Base-by-base conservation (phyloP, 176 grass and related monocot genomes). In the Dactylis glomerata region DNA sequence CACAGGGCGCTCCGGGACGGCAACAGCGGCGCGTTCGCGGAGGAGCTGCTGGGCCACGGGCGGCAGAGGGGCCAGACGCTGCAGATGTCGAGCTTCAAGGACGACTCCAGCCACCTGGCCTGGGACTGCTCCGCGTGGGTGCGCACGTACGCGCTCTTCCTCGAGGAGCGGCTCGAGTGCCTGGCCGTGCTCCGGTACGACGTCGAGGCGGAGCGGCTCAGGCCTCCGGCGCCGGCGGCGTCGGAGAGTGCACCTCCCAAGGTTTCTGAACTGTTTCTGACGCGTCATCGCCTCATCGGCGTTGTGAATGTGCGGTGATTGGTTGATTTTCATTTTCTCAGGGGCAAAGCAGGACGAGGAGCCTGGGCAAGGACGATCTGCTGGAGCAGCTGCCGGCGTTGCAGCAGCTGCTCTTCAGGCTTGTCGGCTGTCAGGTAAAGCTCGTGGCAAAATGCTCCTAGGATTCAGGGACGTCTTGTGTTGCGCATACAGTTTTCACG, bases 81-180 rank as follows among this genome's bases (percentile, higher is more conserved):
- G 72, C 91, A 90, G 78, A 93, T 97, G 81, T 76, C 91, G 54
- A 93, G 86, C 70, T 97, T 97, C 70, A 97, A 97, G 75, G 92
- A 98, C 77, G 92, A 95, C 71, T 95, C 96, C 59, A 86, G 91
- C 73, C 79, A 89, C 42, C 83, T 89, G 88, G 92, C 96, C n/a
- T 98, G 92, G 92, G 87, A 98, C 87, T 98, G 91, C 86, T 98
- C 96, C 9, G 87, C 92, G 38, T 98, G 96, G 96, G 91, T 93
- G 73, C 92, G 96, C 68, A 93, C 92, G 0, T 98, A 98, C 73
- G 89, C 96, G 23, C 87, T 98, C 69, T 98, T 93, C 77, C 82
- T 98, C n/a, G 96, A 98, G 90, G 96, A 98, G 76, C 75, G 92
- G 68, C 93, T 95, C 27, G 96, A 98, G 47, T 95, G 96, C 77